Evolutionary conservation across 2,329 filamentous ascomycete species (phyloP), one percentile per base, ranked within the genome.

Genomic region (Clonostachys sp.): DNA sequence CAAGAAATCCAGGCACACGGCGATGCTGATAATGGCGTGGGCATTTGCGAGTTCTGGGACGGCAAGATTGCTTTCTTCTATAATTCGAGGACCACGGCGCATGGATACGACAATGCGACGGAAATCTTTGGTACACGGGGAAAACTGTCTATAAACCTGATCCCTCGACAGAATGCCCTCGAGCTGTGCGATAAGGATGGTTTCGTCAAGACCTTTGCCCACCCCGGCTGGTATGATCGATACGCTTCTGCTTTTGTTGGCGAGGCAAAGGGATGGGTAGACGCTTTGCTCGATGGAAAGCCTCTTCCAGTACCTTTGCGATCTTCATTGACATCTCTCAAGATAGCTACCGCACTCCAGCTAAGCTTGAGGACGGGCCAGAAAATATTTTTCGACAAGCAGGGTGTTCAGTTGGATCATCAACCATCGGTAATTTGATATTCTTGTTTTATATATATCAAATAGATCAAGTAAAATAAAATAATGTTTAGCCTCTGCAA

Each of bases 11-110:
- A 34, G 16, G 44, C 30, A 18, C 24, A 24, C 5, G 50, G 48
- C 33, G 71, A 74, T 49, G 64, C 62, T 18, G 71, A 73, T 52
- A 74, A 73, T 46, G 68, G 61, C 6, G 60, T 74, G 6, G 71
- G 65, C 5, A 59, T 70, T 13, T 65, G 73, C 44, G 69, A 74
- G 51, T 74, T 67, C 52, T 67, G 61, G 59, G 64, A 61, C 40
- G 70, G 70, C 9, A 65, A 66, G 50, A 70, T 74, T 35, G 69
- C 70, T 1, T 65, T 70, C 51, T 71, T 67, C 53, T 72, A 72
- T 53, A 65, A 63, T 46, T 68, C 65, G 3, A 63, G 72, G 34
- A 74, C 65, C 48, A 63, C 62, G 53, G 60, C 64, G 0, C 65
- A 70, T 42, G 71, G 70, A 2, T 67, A 73, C 42, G 68, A 74